Evolutionary conservation across 441 rosid species (phyloP), one percentile per base, ranked within the genome.

Genomic region (Eugenia klotzschiana): DNA sequence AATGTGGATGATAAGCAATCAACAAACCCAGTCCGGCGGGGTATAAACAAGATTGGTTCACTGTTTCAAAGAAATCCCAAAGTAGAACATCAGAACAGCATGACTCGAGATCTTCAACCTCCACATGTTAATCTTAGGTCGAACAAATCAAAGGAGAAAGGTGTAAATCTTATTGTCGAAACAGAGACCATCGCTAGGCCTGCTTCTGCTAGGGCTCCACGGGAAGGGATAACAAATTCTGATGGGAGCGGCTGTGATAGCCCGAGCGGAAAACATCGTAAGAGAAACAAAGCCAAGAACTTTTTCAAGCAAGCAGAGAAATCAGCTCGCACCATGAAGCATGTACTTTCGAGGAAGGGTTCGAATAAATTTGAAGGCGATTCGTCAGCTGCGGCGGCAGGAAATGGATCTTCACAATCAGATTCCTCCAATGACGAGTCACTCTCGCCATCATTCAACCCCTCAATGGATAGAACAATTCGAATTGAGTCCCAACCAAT

Each of bases 281-380:
- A 89, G 86, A 95, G 91, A 86, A 91, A 79, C 51, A 89, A 87
- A 91, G 95, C 96, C 18, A 95, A 91, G 90, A 87, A 90, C 81
- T 73, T 97, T 46, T 51, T 92, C 16, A 95, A 90, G 87, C 94
- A 90, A 13, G 94, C 98, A 46, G 99, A 82, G 85, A 93, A 90
- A 51, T 93, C 94, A 55, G 98, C 98, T 74, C 89, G 88, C 64
- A 77, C 64, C 69, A 5, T 95, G 51, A 96, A 92, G 87, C 91
- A 94, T 58, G 93, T 40, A 0, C 87, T 97, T 82, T 94, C 98
- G 4, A 91, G 86, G 56, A 97, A 91, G 91, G 95, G 94, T 41
- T 92, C 94, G 41, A 87, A 83, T 84, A 90, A 79, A 77, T 83
- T 85, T 49, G 81, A 7, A 46, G 89, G 72, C 20, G 86, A 82